Evolutionary conservation across 306 rosid species (phyloP).

Genomic region (Quercus rubra): DNA sequence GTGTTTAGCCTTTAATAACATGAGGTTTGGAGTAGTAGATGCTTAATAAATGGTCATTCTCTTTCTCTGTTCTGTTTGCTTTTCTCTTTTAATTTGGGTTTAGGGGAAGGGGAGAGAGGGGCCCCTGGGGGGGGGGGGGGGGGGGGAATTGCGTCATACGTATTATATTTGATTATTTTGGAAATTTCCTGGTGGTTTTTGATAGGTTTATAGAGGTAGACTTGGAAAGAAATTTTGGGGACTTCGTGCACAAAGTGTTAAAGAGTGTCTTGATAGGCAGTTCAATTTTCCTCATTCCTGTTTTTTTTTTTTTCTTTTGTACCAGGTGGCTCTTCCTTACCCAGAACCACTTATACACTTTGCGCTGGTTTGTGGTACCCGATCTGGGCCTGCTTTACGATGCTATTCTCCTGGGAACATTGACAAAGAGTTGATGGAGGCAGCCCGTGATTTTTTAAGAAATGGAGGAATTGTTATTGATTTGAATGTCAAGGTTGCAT

Average conservation of each 20-base stretch:
- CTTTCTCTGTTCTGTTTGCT: too few relatives aligned
- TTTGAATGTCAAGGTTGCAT: constrained; percentile 47
- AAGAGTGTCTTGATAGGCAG: neutral
- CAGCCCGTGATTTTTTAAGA: constrained; percentile 62
- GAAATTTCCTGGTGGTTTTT: neutral
- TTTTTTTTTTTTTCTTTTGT: constrained; percentile 15
- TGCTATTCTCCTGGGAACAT: constrained; percentile 76
- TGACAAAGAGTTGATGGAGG: constrained; percentile 74
- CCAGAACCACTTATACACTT: constrained; percentile 88
- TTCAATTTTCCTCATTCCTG: neutral
- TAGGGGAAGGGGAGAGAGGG: too few relatives aligned
- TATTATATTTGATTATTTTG: neutral
- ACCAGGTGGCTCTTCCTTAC: constrained; percentile 79
- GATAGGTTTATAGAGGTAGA: neutral
- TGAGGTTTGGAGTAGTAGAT: too few relatives aligned
- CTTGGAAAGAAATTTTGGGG: neutral
- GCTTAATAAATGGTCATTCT: too few relatives aligned
- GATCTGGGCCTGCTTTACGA: constrained; percentile 72
- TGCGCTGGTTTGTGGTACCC: constrained; percentile 72
- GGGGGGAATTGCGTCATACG: neutral
- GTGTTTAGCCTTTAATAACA: too few relatives aligned
- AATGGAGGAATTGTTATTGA: constrained; percentile 61
- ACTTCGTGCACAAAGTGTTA: neutral
- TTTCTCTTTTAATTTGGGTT: too few relatives aligned
- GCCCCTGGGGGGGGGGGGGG: too few relatives aligned